A percentile compares a stretch with the other conserved stretches of the same genome.
Conservation (phyloP, 192 early-diverging fungal genomes). For the Funneliformis geosporum region DNA sequence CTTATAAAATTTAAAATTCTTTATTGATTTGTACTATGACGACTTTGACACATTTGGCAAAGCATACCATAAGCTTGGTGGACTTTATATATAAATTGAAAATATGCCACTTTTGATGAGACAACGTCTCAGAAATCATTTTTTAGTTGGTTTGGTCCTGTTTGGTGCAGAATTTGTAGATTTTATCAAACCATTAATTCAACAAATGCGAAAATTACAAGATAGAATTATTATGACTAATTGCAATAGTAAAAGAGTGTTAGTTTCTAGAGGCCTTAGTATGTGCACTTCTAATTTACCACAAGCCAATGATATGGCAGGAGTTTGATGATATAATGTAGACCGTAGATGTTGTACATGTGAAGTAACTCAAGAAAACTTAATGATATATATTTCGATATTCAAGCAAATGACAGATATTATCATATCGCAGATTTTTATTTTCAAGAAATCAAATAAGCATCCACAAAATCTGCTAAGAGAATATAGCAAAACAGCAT, state of each 20-base stretch:
- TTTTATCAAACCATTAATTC: background rate
- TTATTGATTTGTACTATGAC: no score
- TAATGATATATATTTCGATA: background rate
- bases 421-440: no score
- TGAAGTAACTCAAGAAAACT: background rate
- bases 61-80: no score
- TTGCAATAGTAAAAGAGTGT: background rate
- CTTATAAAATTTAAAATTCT: no score
- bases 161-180: background rate
- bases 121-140: background rate
- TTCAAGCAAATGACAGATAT: no score
- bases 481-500: no score
- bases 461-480: no score
- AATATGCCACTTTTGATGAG: background rate
- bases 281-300: background rate
- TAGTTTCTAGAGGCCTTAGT: background rate
- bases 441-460: no score
- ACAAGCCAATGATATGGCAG: background rate
- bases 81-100: background rate
- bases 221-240: no score
- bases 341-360: background rate
- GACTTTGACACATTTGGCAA: no score
- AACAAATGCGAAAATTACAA: background rate
- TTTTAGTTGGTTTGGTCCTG: background rate
- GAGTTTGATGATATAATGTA: background rate